A percentile compares a stretch with the other conserved stretches of the same genome.
phyloP scores from a whole-genome alignment of 1,284 basidiomycete species.

The Marasmius tenuissimus region DNA sequence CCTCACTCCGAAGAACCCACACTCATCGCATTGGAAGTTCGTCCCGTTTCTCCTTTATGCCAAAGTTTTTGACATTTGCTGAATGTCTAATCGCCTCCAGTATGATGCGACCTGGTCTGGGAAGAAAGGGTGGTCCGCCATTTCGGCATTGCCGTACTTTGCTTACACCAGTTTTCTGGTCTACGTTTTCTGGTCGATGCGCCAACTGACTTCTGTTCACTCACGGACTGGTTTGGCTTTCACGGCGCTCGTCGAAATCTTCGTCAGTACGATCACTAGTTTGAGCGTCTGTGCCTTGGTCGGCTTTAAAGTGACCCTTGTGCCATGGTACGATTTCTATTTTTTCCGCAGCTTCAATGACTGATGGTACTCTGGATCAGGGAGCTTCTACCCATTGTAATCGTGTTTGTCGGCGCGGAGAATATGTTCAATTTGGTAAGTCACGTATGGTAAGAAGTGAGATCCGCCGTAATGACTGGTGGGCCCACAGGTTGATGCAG shows the following conservation, averaged over 20 bases:
- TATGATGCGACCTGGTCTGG: conserved; percentile 48
- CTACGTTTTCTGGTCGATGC: conserved; percentile 79
- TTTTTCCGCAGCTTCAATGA: conserved; percentile 7
- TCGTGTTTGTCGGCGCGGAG: conserved; percentile 94
- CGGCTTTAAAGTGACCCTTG: conserved; percentile 83
- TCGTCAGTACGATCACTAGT: conserved; percentile 91
- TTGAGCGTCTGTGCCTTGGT: conserved; percentile 87
- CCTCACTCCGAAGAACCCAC: conserved; percentile 57
- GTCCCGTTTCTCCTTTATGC: conserved; percentile 11
- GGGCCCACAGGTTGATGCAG: conserved; percentile 74
- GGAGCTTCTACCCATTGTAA: conserved; percentile 89
- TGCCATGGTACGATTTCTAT: conserved; percentile 67
- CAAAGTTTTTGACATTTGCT: background rate
- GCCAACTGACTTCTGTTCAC: conserved; percentile 83
- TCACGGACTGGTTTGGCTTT: conserved; percentile 91
- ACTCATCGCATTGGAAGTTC: conserved; percentile 70
- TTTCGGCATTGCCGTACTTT: conserved; percentile 73
- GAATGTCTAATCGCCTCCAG: conserved; percentile 30
- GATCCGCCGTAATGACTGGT: background rate
- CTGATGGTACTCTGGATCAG: conserved; percentile 33
- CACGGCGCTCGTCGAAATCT: conserved; percentile 89
- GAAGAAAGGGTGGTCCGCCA: conserved; percentile 49
- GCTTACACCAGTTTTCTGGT: conserved; percentile 81
- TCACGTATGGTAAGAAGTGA: conserved; percentile 11
- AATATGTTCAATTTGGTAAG: conserved; percentile 94